Base-by-base conservation (phyloP, 768 basidiomycete genomes). In the Pulveroboletus ravenelii region DNA sequence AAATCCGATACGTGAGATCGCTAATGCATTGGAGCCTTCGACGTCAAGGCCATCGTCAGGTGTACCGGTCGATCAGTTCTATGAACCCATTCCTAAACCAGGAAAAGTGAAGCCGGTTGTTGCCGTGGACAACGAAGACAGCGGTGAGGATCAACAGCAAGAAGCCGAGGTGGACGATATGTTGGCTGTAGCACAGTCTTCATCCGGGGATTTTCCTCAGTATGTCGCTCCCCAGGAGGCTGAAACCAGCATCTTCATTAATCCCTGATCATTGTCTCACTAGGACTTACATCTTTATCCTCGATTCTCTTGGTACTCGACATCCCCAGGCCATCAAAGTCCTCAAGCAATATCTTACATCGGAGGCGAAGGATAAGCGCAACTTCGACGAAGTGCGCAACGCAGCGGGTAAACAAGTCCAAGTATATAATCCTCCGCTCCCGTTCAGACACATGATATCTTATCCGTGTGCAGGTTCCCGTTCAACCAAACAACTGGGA, bases 401-500 rank as follows among this genome's bases (percentile, higher is more conserved):
- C 6, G 70, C 79, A 30, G 53, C 70, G 15, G 78, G 79, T 32
- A 77, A 76, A 58, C 67, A 72, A 54, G 85, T 78, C 20, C 67
- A 72, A 45, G 89, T 86, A 58, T 35, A 74, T 68, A 12, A 2
- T 53, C 29, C 27, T 44, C 36, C 25, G 35, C 41, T 34, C 15
- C 20, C 52, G 32, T 40, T 13, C 23, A 41, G n/a, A 41, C 2
- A 30, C 14, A 41, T 27, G 20, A 18, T 38, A 34, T 40, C 31
- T 50, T 18, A 64, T 29, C 8, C 20, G 14, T 29, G 34, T 37
- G 5, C 56, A 95, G 91, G 90, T 93, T 4, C 95, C 95, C 4
- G 72, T 74, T 20, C 96, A 99, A 63, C 81, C 82, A 14, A 97
- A 98, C 63, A 89, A 75, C 55, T 89, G 85, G 61, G 94, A 97